Conservation (phyloP, 768 basidiomycete genomes). For the Kwoniella pini region DNA sequence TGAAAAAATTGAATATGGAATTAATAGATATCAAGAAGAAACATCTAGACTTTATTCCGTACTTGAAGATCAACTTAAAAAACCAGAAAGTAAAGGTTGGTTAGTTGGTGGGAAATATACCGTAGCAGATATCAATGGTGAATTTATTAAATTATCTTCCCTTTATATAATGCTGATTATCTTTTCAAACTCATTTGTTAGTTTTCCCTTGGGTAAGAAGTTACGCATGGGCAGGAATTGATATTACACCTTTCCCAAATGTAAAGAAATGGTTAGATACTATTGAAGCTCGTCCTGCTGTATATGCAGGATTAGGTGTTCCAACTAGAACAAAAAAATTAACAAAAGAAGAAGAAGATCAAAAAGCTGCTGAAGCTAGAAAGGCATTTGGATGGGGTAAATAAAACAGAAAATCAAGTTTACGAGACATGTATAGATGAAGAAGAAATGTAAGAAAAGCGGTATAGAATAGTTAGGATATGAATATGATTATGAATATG, state of each 20-base stretch:
- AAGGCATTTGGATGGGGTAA: slow-evolving; percentile 44
- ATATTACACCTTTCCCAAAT: slow-evolving; percentile 67
- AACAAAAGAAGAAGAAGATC: slow-evolving; percentile 52
- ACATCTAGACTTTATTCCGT: slow-evolving; percentile 81
- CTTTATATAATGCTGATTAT: too few relatives aligned
- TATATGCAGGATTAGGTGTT: slow-evolving; percentile 53
- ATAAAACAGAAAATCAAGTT: slow-evolving; percentile 9
- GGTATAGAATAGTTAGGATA: too few relatives aligned
- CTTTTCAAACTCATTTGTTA: slow-evolving; percentile 7
- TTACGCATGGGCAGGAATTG: slow-evolving; percentile 59
- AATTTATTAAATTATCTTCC: slow-evolving; percentile 17
- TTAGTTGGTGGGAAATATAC: slow-evolving; percentile 73
- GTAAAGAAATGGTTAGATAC: slow-evolving; percentile 62
- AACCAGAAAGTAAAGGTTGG: slow-evolving; percentile 65
- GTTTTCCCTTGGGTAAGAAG: slow-evolving; percentile 62
- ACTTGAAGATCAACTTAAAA: slow-evolving; percentile 69
- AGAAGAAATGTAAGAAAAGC: too few relatives aligned
- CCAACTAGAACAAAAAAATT: slow-evolving; percentile 42
- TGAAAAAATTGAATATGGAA: slow-evolving; percentile 51
- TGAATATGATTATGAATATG: too few relatives aligned
- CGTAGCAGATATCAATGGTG: slow-evolving; percentile 60
- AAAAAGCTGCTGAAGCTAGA: slow-evolving; percentile 37
- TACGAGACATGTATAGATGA: too few relatives aligned
- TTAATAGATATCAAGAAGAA: slow-evolving; percentile 73
- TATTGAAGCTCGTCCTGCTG: slow-evolving; percentile 54